Percentiles rank a stretch among this genome's conserved stretches.
Conservation (phyloP, 371 early-diverging fungal species). For the Dinochytrium kinnereticum region DNA sequence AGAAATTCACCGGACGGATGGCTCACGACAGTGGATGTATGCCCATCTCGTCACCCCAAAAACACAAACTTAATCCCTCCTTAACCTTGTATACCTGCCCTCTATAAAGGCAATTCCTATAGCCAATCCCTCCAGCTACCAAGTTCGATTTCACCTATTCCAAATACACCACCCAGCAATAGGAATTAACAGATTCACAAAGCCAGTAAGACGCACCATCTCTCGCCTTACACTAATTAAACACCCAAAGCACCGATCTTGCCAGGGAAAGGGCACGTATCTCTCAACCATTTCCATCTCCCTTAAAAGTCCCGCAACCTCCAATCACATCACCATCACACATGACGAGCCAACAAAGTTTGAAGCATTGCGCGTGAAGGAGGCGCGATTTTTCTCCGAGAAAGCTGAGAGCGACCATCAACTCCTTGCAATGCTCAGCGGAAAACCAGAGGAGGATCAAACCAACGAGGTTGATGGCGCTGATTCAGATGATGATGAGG, state of each 20-base stretch:
- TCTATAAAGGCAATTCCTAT: slow-evolving; percentile 23
- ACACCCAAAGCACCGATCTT: slow-evolving; percentile 38
- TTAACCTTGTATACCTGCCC: neutral
- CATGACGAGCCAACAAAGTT: slow-evolving; percentile 56
- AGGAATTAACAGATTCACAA: slow-evolving; percentile 65
- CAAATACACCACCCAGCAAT: slow-evolving; percentile 58
- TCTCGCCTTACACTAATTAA: neutral
- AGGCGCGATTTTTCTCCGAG: slow-evolving; percentile 61
- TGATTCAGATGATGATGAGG: too few relatives aligned
- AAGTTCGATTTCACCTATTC: slow-evolving; percentile 25
- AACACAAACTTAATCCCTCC: neutral
- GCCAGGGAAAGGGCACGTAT: slow-evolving; percentile 69
- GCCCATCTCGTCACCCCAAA: neutral
- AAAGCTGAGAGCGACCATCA: slow-evolving; percentile 55
- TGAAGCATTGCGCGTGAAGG: slow-evolving; percentile 61
- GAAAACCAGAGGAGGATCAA: slow-evolving; percentile 1
- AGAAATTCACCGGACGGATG: slow-evolving; percentile 29
- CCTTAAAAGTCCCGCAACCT: slow-evolving; percentile 52
- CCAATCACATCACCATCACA: slow-evolving; percentile 27
- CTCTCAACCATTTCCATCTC: slow-evolving; percentile 54
- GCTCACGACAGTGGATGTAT: slow-evolving; percentile 28
- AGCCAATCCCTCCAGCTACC: neutral
- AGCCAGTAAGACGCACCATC: slow-evolving; percentile 43
- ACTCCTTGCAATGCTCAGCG: slow-evolving; percentile 41
- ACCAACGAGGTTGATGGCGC: neutral